These are phyloP conservation scores for Tuber magnatum DNA, from an alignment of 495 filamentous ascomycete genomes.

Conservation along the genomic window DNA sequence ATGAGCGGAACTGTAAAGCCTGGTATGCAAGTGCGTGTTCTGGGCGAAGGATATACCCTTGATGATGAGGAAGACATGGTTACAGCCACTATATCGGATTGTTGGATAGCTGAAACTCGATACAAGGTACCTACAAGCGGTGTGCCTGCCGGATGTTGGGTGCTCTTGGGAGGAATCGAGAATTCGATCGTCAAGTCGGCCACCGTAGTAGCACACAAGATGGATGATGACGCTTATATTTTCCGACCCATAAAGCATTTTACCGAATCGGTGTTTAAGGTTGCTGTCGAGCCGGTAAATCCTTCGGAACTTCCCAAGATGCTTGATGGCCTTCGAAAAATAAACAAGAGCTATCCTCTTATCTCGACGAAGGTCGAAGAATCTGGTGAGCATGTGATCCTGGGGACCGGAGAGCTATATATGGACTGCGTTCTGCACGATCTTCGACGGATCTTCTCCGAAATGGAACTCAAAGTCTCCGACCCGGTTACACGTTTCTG, in stretches of 20 bases:
- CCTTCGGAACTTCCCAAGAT: constrained; percentile 98
- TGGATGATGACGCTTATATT: constrained; percentile 83
- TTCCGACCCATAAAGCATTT: constrained; percentile 91
- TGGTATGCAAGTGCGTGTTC: constrained; percentile 74
- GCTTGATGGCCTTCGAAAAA: constrained; percentile 90
- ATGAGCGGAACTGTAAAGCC: constrained; percentile 87
- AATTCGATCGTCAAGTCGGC: constrained; percentile 98
- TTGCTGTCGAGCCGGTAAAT: constrained; percentile 96
- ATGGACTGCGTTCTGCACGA: constrained; percentile 99
- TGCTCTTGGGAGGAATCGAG: constrained; percentile 82
- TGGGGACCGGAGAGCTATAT: constrained; percentile 93
- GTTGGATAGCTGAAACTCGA: constrained; percentile 86
- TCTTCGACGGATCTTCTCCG: constrained; percentile 83
- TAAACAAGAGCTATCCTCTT: constrained; percentile 95
- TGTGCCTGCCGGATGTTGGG: constrained; percentile 92
- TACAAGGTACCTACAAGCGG: constrained; percentile 89
- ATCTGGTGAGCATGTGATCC: constrained; percentile 91
- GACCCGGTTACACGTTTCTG: constrained; percentile 96
- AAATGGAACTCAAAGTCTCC: constrained; percentile 98
- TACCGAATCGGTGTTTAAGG: constrained; percentile 95
- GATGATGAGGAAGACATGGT: constrained; percentile 99
- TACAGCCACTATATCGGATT: constrained; percentile 74
- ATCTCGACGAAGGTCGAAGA: constrained; percentile 97
- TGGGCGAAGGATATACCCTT: constrained; percentile 90
- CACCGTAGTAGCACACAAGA: constrained; percentile 75